Evolutionary conservation across 1,139 yeast genomes (phyloP), one percentile per base, ranked within the genome.

Genomic region (Yamadazyma sp.): DNA sequence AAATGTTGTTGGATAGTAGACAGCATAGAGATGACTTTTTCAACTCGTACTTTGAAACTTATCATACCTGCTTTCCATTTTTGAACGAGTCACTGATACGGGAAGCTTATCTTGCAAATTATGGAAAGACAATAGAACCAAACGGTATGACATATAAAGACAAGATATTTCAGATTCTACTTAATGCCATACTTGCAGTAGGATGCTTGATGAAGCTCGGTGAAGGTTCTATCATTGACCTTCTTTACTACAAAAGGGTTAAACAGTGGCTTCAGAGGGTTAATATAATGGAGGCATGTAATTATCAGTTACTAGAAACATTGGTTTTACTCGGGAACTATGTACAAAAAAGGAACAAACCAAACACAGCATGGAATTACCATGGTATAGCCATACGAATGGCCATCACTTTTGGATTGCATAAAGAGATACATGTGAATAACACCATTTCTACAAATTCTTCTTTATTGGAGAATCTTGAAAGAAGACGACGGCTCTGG

Each of bases 351-450:
- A 65, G 82, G 38, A 76, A 79, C 49, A 76, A 75, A 46, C 81
- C 83, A 37, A 80, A 80, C 51, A 73, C 84, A 0, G 82, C 83
- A 15, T 79, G 83, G 80, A 76, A 75, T 49, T 77, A 74, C 46
- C 58, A 77, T 23, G 85, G 86, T 4, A 57, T 78, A n/a, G 82
- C 84, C 0, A 70, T 76, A 8, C 62, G 82, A 44, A 78, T 80
- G 82, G 85, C 86, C 0, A 62, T 77, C 43, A 79, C 82, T 0
- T 54, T 81, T 25, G 86, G 86, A 3, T 54, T 80, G 20, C 76
- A 79, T 50, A 73, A 72, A 37, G 82, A 79, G 42, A 49, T 59
- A 14, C 26, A 29, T 10, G 15, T 25, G 7, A 25, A 8, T 6
- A 10, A 9, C 21, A 6, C 12, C 8, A 7, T 4, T 4, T 5